Percentiles rank a stretch among this genome's conserved stretches.
These are phyloP conservation scores for Physcomitrellopsis africana DNA, from an alignment of 225 moss, liverwort and hornwort species.

Conservation along the genomic window DNA sequence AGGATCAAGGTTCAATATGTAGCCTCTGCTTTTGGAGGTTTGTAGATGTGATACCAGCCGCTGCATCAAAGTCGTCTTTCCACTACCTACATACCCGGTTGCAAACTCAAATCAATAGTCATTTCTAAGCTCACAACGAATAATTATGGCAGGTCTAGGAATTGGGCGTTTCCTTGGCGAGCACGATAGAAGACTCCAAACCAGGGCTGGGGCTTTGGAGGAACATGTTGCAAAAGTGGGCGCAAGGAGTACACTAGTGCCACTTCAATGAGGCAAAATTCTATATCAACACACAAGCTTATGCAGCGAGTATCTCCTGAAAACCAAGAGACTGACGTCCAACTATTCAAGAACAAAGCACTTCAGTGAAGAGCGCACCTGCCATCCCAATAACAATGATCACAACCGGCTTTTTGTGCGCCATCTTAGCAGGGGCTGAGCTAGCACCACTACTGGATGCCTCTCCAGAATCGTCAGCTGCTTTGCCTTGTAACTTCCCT, in stretches of 20 bases:
- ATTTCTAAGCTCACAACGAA: not conserved
- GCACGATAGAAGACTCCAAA: not conserved
- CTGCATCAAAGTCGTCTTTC: constrained; percentile 95
- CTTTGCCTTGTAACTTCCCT: constrained; percentile 25
- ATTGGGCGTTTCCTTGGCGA: not conserved
- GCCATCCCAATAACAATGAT: constrained; percentile 97
- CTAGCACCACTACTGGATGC: constrained; percentile 45
- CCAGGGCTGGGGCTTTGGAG: not conserved
- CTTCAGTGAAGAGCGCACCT: constrained; percentile 38
- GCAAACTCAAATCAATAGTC: not conserved
- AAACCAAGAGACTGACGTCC: too few species aligned
- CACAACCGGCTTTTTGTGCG: constrained; percentile 53
- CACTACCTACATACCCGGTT: constrained; percentile 64
- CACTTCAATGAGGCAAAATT: too few species aligned
- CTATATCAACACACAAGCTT: too few species aligned
- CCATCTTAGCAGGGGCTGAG: constrained; percentile 22
- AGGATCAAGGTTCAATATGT: constrained; percentile 92
- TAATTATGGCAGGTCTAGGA: not conserved
- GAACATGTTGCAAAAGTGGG: not conserved
- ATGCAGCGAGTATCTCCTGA: too few species aligned
- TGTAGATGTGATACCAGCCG: constrained; percentile 77
- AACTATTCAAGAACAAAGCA: not conserved
- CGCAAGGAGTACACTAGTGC: not conserved
- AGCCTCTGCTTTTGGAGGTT: constrained; percentile 69
- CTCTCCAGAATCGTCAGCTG: constrained; percentile 38